Evolutionary conservation across 129 eudicot species (phyloP), one percentile per base, ranked within the genome.

Genomic region (Chrysanthemum seticuspe): DNA sequence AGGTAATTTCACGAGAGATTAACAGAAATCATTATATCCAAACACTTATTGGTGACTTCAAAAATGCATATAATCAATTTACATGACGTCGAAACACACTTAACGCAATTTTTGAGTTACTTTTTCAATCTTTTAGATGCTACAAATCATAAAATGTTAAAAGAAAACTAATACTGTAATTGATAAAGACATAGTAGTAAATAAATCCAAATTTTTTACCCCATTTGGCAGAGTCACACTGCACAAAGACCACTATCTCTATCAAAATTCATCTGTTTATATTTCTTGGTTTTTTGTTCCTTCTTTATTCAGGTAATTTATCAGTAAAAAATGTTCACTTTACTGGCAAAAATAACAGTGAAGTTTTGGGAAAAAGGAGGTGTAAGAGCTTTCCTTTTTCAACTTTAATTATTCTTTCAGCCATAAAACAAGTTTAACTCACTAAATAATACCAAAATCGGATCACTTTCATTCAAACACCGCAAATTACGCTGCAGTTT

Each of bases 151-250:
- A 50, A 9, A 74, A 51, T 74, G 61, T 40, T 5, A 67, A 57
- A 59, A 76, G 10, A 0, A 6, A 77, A 57, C 8, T 23, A 36
- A 59, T 15, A 19, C 21, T 19, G 21, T 19, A 49, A 36, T 4
- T 1, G 9, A 52, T 14, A n/a, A 70, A 57, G 45, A 55, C 10
- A 70, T 34, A 62, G 52, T 44, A 14, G 13, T 45, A 25, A 71
- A 72, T 63, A 54, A 63, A 62, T 53, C 29, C 44, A 64, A 70
- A 63, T 70, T 14, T 44, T 14, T 44, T 54, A 40, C 77, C 81
- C 75, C 72, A 71, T 78, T 70, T 78, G 77, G 65, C 77, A 78
- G 77, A 45, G 47, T 50, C 74, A 75, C 84, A 69, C 84, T 70
- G 80, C 80, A 80, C 73, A 74, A 69, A 65, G 68, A 69, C 76